phyloP scores from a whole-genome alignment of 306 rosid species.

The Trifolium dubium region DNA sequence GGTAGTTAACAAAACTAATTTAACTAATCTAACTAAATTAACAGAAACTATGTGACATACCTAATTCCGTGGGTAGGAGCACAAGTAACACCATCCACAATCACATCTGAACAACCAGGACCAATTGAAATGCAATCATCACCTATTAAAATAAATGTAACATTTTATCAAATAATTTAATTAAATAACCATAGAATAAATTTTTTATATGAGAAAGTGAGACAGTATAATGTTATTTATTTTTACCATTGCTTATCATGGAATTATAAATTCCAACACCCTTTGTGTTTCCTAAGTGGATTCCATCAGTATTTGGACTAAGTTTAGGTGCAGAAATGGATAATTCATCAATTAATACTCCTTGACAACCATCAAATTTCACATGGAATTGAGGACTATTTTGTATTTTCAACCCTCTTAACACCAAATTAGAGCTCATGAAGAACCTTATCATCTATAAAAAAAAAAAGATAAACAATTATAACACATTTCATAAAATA shows the following conservation, averaged over 20 bases:
- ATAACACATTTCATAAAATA: not conserved
- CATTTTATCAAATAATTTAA: not conserved
- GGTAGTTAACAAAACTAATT: conserved; percentile 8
- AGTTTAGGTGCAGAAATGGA: conserved; percentile 88
- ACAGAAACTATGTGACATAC: conserved; percentile 47
- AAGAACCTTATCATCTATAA: conserved; percentile 83
- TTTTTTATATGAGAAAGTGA: conserved; percentile 8
- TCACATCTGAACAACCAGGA: conserved; percentile 80
- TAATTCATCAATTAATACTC: conserved; percentile 66
- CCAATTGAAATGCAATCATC: conserved; percentile 98
- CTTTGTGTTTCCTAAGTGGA: conserved; percentile 76
- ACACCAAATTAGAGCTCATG: conserved; percentile 80
- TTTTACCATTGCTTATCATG: conserved; percentile 78
- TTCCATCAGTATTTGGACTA: conserved; percentile 97
- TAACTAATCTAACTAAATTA: conserved; percentile 27
- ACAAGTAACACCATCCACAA: conserved; percentile 81
- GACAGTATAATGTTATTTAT: not conserved
- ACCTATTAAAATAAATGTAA: conserved; percentile 55
- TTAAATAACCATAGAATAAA: not conserved
- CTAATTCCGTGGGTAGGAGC: conserved; percentile 98
- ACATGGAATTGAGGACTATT: conserved; percentile 91
- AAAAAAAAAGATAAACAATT: not conserved
- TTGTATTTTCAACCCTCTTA: conserved; percentile 66
- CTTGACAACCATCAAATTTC: conserved; percentile 92
- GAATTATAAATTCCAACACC: conserved; percentile 74